phyloP scores from a whole-genome alignment of 2,329 filamentous ascomycete genomes.

The Fusarium musae region DNA sequence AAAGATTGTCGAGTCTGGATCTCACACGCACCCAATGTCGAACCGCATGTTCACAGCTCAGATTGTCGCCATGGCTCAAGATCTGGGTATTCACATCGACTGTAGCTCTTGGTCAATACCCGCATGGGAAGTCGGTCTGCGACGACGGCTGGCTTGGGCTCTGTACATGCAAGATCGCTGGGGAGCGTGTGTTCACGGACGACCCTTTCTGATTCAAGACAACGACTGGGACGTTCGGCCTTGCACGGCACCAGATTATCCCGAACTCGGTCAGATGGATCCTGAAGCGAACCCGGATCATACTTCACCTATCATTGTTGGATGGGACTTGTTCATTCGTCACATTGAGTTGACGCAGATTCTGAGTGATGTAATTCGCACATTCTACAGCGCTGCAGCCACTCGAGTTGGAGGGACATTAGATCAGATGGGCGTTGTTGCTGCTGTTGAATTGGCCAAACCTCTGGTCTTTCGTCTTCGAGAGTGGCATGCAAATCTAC shows the following conservation, averaged over 20 bases:
- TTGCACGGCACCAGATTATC: conserved; percentile 52
- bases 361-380: conserved; percentile 61
- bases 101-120: conserved; percentile 71
- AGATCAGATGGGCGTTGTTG: conserved; percentile 48
- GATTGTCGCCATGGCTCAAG: conserved; percentile 66
- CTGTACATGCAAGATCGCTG: conserved; percentile 74
- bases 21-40: conserved; percentile 38
- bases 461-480: conserved; percentile 49
- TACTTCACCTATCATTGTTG: conserved; percentile 57
- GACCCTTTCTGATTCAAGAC: conserved; percentile 63
- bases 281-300: conserved; percentile 50
- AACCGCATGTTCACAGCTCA: conserved; percentile 63
- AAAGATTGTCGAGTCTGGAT: conserved; percentile 49
- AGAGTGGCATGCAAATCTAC: conserved; percentile 59
- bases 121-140: conserved; percentile 69
- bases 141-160: conserved; percentile 71
- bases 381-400: conserved; percentile 56
- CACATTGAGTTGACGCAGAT: conserved; percentile 63
- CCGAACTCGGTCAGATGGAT: conserved; percentile 51
- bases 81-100: conserved; percentile 69
- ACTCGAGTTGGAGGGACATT: conserved; percentile 46
- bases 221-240: conserved; percentile 65
- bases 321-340: conserved; percentile 60
- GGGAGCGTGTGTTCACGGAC: conserved; percentile 67
- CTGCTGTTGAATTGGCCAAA: conserved; percentile 49